phyloP scores from a whole-genome alignment of 371 early-diverging fungal species.

The Saksenaea oblongispora region DNA sequence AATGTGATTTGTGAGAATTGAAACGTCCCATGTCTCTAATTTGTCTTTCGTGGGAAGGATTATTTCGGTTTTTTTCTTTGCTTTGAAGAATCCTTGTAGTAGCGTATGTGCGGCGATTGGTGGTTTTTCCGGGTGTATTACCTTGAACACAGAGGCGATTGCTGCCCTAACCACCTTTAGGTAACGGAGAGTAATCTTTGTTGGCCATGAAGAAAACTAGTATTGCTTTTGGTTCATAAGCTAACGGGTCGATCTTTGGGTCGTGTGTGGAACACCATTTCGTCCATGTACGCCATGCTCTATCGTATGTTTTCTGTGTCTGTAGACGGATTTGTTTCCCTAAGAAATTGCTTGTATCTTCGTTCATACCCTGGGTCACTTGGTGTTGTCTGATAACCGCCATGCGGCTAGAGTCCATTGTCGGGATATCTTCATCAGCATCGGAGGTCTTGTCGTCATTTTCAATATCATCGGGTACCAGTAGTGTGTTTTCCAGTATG shows the following conservation, averaged over 20 bases:
- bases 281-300: constrained; percentile 7
- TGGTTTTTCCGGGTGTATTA: neutral
- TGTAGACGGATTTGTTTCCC: neutral
- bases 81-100: neutral
- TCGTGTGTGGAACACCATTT: neutral
- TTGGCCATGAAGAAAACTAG: neutral
- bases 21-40: neutral
- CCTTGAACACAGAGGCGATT: neutral
- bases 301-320: constrained; percentile 7
- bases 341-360: neutral
- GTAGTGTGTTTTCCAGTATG: constrained; percentile 13
- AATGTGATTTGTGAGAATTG: neutral
- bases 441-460: neutral
- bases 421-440: neutral
- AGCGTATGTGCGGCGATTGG: neutral
- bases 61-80: neutral
- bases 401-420: constrained; percentile 12
- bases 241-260: neutral
- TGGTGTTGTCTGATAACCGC: constrained; percentile 7
- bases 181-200: neutral
- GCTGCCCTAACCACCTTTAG: neutral
- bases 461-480: constrained; percentile 16
- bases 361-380: neutral
- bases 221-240: neutral
- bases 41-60: neutral